Base-by-base conservation (phyloP, 305 asterid species). In the Withania somnifera region DNA sequence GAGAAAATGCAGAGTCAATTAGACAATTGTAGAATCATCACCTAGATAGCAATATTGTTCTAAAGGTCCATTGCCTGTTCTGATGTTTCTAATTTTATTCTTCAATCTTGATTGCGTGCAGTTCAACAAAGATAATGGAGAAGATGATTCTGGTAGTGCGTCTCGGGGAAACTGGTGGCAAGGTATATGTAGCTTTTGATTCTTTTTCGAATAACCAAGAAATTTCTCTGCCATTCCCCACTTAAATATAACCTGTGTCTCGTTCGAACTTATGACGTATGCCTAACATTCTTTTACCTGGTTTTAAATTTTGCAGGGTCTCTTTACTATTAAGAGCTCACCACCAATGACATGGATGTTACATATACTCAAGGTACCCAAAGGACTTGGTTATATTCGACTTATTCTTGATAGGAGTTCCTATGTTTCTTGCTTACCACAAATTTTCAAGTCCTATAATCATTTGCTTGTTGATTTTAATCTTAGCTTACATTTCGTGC, bases 161-260 rank as follows among this genome's bases (percentile, higher is more conserved):
- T 93, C 97, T 1, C 89, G 97, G 67, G 98, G 98, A 50, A 92
- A 95, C 81, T 95, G 98, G 98, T 95, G 98, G 98, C 94, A 90
- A 90, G 98, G 98, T 92, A 82, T 57, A 81, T 58, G 8, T 17
- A 0, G 0, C 4, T 32, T 32, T 32, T 32, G 36, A 4, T 4
- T 17, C 13, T 4, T 26, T 64, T 9, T 32, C 2, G n/a, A 3
- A 11, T 77, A 5, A 61, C 5, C 4, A 5, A 0, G 6, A 2
- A 28, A 1, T 26, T 28, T 7, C 11, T 51, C 47, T 32, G 0
- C 15, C 73, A 0, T 63, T 28, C 3, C 30, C 11, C 42, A 28
- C 71, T 63, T 9, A 30, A 63, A 28, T n/a, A 61, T 7, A 30
- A 28, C 13, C 30, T 15, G 0, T 0, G 22, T 52, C 13, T 30